Conservation (phyloP, 2,329 filamentous ascomycete genomes). For the Phialocephala subalpina region DNA sequence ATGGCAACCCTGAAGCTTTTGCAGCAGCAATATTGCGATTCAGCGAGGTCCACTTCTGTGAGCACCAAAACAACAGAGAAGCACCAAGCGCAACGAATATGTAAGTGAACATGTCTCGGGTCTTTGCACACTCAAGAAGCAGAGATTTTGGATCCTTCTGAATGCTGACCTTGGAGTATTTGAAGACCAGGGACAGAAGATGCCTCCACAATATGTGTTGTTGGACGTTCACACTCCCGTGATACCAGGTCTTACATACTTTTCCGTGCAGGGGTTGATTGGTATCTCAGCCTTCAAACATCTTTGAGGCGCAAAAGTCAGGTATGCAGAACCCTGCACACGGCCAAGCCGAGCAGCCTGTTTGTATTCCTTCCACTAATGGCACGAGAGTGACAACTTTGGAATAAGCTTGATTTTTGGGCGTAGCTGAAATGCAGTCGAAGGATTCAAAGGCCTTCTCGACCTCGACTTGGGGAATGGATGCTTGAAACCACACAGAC, state of each 20-base stretch:
- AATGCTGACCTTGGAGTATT: neutral
- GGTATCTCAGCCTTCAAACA: neutral
- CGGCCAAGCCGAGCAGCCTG: neutral
- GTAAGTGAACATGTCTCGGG: constrained; percentile 3
- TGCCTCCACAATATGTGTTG: neutral
- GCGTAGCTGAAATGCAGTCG: neutral
- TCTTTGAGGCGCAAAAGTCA: constrained; percentile 1
- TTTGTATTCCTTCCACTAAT: neutral
- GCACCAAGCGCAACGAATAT: neutral
- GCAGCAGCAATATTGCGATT: constrained; percentile 31
- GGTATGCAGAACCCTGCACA: neutral
- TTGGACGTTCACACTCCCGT: neutral
- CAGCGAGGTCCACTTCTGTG: neutral
- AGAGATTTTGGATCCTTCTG: neutral
- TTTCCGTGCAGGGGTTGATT: neutral
- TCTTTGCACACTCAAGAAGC: neutral
- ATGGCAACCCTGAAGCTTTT: constrained; percentile 34
- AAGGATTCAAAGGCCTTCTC: neutral
- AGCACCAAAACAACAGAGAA: constrained; percentile 2
- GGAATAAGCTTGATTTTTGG: constrained; percentile 1
- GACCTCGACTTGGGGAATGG: neutral
- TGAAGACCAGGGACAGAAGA: neutral
- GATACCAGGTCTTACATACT: neutral
- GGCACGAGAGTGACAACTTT: neutral
- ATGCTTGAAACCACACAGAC: neutral